A percentile compares a stretch with the other conserved stretches of the same genome.
phyloP scores from a whole-genome alignment of 495 filamentous ascomycete genomes.

The Bombardia bombarda region DNA sequence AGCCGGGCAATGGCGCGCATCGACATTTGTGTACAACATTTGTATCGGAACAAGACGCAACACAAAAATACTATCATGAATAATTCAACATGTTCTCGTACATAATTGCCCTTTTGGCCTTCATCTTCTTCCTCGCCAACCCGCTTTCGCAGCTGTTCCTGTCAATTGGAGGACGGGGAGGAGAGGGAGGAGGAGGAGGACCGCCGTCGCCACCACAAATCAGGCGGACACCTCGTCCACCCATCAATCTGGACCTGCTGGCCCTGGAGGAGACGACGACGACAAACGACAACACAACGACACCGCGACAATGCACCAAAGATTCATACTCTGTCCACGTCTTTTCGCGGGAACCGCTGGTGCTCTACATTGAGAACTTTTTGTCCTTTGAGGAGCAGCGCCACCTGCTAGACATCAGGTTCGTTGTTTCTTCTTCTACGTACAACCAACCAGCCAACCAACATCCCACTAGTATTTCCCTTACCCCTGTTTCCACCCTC shows the following conservation, averaged over 20 bases:
- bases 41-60: no score
- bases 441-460: no score
- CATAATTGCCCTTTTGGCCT: constrained; percentile 14
- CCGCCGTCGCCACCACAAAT: constrained; percentile 13
- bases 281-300: constrained; percentile 3
- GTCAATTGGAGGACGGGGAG: no score
- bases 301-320: constrained; percentile 19
- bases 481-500: neutral
- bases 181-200: no score
- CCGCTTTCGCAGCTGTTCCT: constrained; percentile 18
- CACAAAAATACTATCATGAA: no score
- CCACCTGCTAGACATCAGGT: constrained; percentile 39
- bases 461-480: no score
- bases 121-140: constrained; percentile 16
- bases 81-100: constrained; percentile 21
- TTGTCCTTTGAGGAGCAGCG: constrained; percentile 24
- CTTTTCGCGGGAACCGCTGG: constrained; percentile 33
- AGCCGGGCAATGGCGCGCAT: no score
- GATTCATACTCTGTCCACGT: constrained; percentile 32
- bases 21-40: no score
- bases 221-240: constrained; percentile 29
- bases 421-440: neutral
- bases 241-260: constrained; percentile 33
- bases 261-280: constrained; percentile 25
- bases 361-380: constrained; percentile 40